Evolutionary conservation across 352 stramenopile genomes (phyloP).

Genomic region (Saprolegnia diclina): DNA sequence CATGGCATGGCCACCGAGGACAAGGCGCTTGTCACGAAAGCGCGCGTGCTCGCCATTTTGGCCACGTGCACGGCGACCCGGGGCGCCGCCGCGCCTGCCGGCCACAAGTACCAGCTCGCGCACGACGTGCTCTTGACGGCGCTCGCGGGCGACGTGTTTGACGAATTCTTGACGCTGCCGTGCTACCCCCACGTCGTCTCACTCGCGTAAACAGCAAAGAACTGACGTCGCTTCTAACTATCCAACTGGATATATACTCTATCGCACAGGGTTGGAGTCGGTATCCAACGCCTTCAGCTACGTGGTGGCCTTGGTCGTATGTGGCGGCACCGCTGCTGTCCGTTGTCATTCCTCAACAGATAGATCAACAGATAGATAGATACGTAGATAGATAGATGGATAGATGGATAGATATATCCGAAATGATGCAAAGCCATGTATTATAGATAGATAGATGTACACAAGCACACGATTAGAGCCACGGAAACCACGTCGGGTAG

Average conservation of each 20-base stretch:
- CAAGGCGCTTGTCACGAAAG: slow-evolving; percentile 60
- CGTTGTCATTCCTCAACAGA: too few relatives aligned
- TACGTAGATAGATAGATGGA: too few relatives aligned
- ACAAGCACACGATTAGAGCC: slow-evolving; percentile 55
- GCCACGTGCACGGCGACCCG: slow-evolving; percentile 56
- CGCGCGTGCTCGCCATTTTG: slow-evolving; percentile 54
- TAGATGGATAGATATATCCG: too few relatives aligned
- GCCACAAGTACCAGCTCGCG: slow-evolving; percentile 61
- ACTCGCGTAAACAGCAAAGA: not conserved
- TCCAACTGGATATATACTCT: too few relatives aligned
- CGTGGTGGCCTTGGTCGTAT: too few relatives aligned
- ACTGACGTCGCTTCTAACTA: too few relatives aligned
- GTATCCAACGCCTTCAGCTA: too few relatives aligned
- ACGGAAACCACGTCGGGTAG: slow-evolving; percentile 83
- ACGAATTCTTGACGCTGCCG: slow-evolving; percentile 74
- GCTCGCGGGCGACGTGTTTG: slow-evolving; percentile 67
- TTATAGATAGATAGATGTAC: not conserved
- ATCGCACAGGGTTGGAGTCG: too few relatives aligned
- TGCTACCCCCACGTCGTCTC: slow-evolving; percentile 76
- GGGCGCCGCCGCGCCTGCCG: slow-evolving; percentile 37
- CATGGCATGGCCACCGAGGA: slow-evolving; percentile 65
- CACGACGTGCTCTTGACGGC: slow-evolving; percentile 62
- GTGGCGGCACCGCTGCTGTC: too few relatives aligned
- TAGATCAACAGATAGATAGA: too few relatives aligned
- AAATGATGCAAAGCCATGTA: too few relatives aligned